Evolutionary conservation across 73 alveolate species (phyloP).

Genomic region (Paramecium caudatum): DNA sequence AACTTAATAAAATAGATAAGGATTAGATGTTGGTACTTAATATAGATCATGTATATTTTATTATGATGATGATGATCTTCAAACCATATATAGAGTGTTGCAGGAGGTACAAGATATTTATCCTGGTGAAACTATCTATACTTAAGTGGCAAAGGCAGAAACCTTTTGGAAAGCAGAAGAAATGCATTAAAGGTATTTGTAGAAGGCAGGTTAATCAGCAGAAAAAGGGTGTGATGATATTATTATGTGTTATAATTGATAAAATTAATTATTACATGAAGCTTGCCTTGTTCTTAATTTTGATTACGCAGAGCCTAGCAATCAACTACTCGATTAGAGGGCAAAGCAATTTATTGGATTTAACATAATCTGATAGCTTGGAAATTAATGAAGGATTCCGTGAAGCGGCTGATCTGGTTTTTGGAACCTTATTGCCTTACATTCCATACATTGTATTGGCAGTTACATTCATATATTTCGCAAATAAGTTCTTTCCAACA

Average conservation of each 20-base stretch:
- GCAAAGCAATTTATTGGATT: slow-evolving; percentile 39
- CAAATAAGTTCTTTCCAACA: slow-evolving; percentile 17
- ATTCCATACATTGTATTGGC: slow-evolving; percentile 18
- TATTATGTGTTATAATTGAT: slow-evolving; percentile 56
- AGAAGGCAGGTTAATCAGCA: slow-evolving; percentile 42
- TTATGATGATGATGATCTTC: slow-evolving; percentile 28
- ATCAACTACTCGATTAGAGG: slow-evolving; percentile 50
- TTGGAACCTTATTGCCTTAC: neutral
- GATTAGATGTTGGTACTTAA: slow-evolving; percentile 77
- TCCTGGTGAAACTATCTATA: slow-evolving; percentile 49
- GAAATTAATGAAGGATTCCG: slow-evolving; percentile 62
- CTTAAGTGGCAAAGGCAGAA: slow-evolving; percentile 53
- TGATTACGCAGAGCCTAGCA: neutral
- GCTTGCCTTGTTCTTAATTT: neutral
- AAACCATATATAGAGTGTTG: slow-evolving; percentile 5
- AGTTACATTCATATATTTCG: slow-evolving; percentile 18
- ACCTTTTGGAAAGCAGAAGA: slow-evolving; percentile 65
- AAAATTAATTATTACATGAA: neutral
- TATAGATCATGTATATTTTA: slow-evolving; percentile 74
- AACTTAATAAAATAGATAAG: slow-evolving; percentile 86
- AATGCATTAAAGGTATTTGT: slow-evolving; percentile 58
- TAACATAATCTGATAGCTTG: neutral
- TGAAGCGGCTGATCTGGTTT: slow-evolving; percentile 49
- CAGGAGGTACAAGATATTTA: slow-evolving; percentile 12
- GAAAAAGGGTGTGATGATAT: slow-evolving; percentile 58